These are phyloP conservation scores for Odonthalia washingtoniensis DNA, from an alignment of 31 red algal species.

Conservation along the genomic window DNA sequence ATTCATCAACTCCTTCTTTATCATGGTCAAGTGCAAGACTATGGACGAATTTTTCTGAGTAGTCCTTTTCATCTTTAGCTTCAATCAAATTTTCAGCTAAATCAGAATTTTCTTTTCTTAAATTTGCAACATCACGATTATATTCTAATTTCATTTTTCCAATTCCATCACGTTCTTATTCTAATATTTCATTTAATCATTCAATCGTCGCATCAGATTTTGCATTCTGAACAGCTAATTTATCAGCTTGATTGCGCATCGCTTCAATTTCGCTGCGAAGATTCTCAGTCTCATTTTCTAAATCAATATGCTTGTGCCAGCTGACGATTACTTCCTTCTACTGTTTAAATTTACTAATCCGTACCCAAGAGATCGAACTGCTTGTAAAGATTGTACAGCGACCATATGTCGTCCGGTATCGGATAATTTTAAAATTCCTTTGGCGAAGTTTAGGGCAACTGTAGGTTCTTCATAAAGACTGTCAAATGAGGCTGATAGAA, in stretches of 20 bases:
- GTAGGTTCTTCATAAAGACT: too few species aligned
- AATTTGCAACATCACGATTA: background rate
- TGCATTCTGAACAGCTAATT: conserved; percentile 42
- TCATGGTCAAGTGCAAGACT: too few species aligned
- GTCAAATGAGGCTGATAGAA: too few species aligned
- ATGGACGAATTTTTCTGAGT: too few species aligned
- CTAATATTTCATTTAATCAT: conserved; percentile 18
- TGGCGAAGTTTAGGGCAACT: conserved; percentile 30
- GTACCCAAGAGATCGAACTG: conserved; percentile 33
- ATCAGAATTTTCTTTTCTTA: conserved; percentile 35
- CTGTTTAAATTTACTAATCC: conserved; percentile 30
- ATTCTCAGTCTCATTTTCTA: conserved; percentile 63
- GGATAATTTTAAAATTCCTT: conserved; percentile 26
- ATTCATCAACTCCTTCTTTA: too few species aligned
- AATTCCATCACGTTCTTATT: conserved; percentile 44
- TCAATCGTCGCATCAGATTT: conserved; percentile 30
- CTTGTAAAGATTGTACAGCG: background rate
- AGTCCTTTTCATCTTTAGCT: too few species aligned
- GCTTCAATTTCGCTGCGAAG: too few species aligned
- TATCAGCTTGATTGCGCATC: conserved; percentile 27
- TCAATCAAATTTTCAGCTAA: conserved; percentile 47
- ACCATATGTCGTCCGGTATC: conserved; percentile 11
- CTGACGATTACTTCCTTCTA: conserved; percentile 38
- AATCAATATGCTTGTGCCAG: conserved; percentile 37
- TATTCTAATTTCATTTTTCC: conserved; percentile 14